A percentile compares a stretch with the other conserved stretches of the same genome.
Evolutionary conservation across 345 rosid genomes (phyloP).

Genomic region (Heritiera fomes): DNA sequence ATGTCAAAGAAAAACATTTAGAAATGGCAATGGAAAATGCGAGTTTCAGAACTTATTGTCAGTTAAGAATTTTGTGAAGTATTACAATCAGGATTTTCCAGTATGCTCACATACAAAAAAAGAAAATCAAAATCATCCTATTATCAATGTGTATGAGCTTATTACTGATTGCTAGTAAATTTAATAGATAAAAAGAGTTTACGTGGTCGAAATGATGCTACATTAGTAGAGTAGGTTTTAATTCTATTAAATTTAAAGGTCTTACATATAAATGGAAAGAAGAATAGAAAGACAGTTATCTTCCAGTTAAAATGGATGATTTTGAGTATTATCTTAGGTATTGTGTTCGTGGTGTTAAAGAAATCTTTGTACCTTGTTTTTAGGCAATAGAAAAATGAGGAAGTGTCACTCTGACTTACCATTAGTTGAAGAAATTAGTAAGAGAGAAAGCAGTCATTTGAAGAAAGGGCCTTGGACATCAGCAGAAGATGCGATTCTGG

Average conservation of each 20-base stretch:
- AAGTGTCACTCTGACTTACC: constrained; percentile 15
- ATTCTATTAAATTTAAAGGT: not conserved
- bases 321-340: not conserved
- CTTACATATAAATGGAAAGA: not conserved
- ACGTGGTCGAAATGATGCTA: not conserved
- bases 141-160: constrained; percentile 5
- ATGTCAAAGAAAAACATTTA: not conserved
- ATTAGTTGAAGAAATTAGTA: constrained; percentile 9
- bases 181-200: not conserved
- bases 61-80: not conserved
- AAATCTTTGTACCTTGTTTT: not conserved
- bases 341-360: not conserved
- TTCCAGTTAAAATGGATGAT: not conserved
- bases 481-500: constrained; percentile 51
- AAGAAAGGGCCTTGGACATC: constrained; percentile 67
- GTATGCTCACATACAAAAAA: not conserved
- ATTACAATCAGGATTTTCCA: not conserved
- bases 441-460: constrained; percentile 12
- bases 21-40: not conserved
- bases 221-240: not conserved
- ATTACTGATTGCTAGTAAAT: not conserved
- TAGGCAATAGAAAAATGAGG: not conserved
- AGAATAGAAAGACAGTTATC: not conserved
- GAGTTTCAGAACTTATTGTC: not conserved
- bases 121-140: not conserved